These are phyloP conservation scores for Vitis rupestris DNA, from an alignment of 164 flowering plant species.

Conservation along the genomic window DNA sequence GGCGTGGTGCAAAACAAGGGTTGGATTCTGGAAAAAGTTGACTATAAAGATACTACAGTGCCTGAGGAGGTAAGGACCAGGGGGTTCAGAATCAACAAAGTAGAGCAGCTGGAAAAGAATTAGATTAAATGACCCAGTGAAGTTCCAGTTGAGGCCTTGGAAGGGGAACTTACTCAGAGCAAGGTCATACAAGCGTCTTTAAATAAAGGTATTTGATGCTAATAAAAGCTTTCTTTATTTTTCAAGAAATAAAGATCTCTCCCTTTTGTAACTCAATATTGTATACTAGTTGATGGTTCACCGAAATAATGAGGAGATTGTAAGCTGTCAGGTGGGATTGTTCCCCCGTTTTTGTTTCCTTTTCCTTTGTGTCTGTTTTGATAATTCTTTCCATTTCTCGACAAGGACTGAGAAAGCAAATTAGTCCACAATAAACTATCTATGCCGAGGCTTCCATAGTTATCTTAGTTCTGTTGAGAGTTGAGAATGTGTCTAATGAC, in stretches of 20 bases:
- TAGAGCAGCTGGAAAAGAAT: conserved; percentile 64
- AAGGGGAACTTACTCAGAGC: conserved; percentile 7
- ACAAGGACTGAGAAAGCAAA: too few species aligned
- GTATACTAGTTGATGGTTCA: neutral
- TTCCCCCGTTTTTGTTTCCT: too few species aligned
- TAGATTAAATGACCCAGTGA: conserved; percentile 52
- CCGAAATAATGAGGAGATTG: neutral
- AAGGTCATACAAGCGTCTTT: neutral
- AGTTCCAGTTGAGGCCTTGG: conserved; percentile 46
- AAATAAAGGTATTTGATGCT: neutral
- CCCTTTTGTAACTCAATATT: conserved; percentile 1
- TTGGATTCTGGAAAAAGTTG: conserved; percentile 68
- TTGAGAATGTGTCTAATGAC: too few species aligned
- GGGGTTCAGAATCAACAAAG: conserved; percentile 75
- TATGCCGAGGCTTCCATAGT: too few species aligned
- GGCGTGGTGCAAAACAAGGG: conserved; percentile 79
- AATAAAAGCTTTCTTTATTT: neutral
- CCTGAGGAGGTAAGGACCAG: conserved; percentile 81
- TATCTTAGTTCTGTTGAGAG: too few species aligned
- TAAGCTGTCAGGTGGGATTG: neutral
- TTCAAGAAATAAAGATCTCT: neutral
- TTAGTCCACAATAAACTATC: too few species aligned
- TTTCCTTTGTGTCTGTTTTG: too few species aligned
- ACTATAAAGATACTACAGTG: conserved; percentile 57
- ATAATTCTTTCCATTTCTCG: too few species aligned